phyloP scores from a whole-genome alignment of 495 filamentous ascomycete genomes.

The Penicillium odoratum region DNA sequence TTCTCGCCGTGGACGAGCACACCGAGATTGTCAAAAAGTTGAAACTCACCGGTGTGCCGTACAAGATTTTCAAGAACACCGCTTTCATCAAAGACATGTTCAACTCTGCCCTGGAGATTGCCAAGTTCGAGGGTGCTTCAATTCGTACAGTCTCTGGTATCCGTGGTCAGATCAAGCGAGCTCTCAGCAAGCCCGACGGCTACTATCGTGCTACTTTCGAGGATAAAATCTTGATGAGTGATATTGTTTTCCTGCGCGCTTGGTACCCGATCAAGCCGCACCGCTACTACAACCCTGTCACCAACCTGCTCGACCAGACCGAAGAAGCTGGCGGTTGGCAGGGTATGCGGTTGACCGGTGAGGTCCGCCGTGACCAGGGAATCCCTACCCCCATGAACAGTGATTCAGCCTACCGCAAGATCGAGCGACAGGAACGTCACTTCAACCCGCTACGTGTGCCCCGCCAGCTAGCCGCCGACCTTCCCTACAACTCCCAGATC shows the following conservation, averaged over 20 bases:
- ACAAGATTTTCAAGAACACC: conserved; percentile 99
- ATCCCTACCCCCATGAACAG: conserved; percentile 74
- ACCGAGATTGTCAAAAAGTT: conserved; percentile 99
- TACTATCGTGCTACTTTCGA: conserved; percentile 96
- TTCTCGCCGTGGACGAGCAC: conserved; percentile 87
- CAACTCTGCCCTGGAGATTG: conserved; percentile 83
- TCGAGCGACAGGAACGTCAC: conserved; percentile 77
- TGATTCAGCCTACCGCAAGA: conserved; percentile 78
- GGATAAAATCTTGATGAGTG: conserved; percentile 94
- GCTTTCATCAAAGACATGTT: conserved; percentile 99
- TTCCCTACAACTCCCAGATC: conserved; percentile 94
- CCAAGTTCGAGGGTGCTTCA: conserved; percentile 95
- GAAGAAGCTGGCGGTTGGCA: conserved; percentile 60
- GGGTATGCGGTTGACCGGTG: conserved; percentile 90
- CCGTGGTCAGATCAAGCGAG: conserved; percentile 93
- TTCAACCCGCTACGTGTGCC: conserved; percentile 96
- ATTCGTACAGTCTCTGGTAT: conserved; percentile 96
- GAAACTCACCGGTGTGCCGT: conserved; percentile 86
- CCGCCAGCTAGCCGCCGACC: conserved; percentile 73
- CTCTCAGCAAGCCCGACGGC: conserved; percentile 86
- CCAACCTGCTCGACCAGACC: conserved; percentile 70
- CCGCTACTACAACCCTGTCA: conserved; percentile 94
- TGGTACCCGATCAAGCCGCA: conserved; percentile 96
- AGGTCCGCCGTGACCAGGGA: conserved; percentile 75
- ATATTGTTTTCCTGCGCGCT: conserved; percentile 91